phyloP scores from a whole-genome alignment of 768 basidiomycete species.

The Rhodosporidiobolus sp. region DNA sequence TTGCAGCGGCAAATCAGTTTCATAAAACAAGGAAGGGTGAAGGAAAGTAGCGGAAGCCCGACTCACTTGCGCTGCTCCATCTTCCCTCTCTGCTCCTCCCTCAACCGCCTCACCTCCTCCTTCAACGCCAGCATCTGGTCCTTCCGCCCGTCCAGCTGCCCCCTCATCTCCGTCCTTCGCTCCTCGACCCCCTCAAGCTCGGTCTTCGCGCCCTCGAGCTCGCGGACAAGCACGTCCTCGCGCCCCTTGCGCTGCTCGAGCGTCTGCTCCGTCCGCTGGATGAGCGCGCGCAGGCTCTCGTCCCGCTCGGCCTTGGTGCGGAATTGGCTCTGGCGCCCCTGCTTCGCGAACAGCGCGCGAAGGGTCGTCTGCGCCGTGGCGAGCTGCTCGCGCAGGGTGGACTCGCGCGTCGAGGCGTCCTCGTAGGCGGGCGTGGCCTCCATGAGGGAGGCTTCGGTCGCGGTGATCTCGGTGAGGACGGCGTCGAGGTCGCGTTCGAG shows the following conservation, averaged over 20 bases:
- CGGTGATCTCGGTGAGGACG: conserved; percentile 61
- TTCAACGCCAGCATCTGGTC: conserved; percentile 58
- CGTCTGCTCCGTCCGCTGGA: conserved; percentile 64
- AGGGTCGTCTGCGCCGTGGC: conserved; percentile 72
- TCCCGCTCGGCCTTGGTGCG: conserved; percentile 79
- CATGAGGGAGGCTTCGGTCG: conserved; percentile 64
- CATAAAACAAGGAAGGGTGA: too few relatives aligned
- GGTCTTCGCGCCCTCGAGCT: conserved; percentile 43
- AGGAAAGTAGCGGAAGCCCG: not conserved
- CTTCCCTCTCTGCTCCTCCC: conserved; percentile 66
- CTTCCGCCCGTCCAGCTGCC: conserved; percentile 62
- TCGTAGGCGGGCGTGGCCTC: conserved; percentile 70
- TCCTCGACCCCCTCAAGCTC: conserved; percentile 55
- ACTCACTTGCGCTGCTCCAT: conserved; percentile 72
- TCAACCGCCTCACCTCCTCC: conserved; percentile 58
- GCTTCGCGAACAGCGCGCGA: conserved; percentile 77
- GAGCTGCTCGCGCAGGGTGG: conserved; percentile 57
- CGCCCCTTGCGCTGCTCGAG: conserved; percentile 57
- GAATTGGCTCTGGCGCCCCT: conserved; percentile 82
- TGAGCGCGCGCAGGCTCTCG: conserved; percentile 72
- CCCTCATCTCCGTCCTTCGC: conserved; percentile 54
- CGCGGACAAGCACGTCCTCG: conserved; percentile 54
- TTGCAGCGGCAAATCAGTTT: too few relatives aligned
- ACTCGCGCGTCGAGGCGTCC: conserved; percentile 53
- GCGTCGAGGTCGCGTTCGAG: conserved; percentile 64